Percentiles rank a stretch among this genome's conserved stretches.
These are phyloP conservation scores for Pelargonium australe DNA, from an alignment of 441 rosid genomes.

Conservation along the genomic window DNA sequence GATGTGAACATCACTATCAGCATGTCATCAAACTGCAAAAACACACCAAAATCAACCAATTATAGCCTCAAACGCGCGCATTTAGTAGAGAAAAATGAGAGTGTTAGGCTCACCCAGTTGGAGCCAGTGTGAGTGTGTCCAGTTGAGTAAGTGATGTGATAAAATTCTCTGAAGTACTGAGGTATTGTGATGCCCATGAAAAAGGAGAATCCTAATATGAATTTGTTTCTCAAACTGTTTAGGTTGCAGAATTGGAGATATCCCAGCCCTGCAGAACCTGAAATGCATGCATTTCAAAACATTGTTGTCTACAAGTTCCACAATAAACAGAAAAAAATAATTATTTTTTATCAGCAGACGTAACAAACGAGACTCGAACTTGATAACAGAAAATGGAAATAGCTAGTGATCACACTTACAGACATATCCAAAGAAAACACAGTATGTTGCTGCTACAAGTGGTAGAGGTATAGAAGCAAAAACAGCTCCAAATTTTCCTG, in stretches of 20 bases:
- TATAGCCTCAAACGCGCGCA: too few species aligned
- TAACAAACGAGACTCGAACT: too few species aligned
- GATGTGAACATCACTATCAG: slow-evolving; percentile 55
- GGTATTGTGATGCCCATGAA: slow-evolving; percentile 64
- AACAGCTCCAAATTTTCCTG: slow-evolving; percentile 68
- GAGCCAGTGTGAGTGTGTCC: slow-evolving; percentile 28
- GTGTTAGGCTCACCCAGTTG: slow-evolving; percentile 18
- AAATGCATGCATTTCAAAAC: background rate
- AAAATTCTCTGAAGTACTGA: slow-evolving; percentile 62
- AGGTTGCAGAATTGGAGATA: slow-evolving; percentile 73
- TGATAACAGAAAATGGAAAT: background rate
- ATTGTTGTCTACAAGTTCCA: too few species aligned
- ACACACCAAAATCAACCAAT: too few species aligned
- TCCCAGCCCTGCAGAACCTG: slow-evolving; percentile 64
- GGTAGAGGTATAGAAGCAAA: slow-evolving; percentile 71
- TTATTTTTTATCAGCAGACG: too few species aligned
- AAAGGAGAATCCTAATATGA: slow-evolving; percentile 60
- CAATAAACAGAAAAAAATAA: too few species aligned
- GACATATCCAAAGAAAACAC: slow-evolving; percentile 58
- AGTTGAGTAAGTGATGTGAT: slow-evolving; percentile 30
- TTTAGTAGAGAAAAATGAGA: too few species aligned
- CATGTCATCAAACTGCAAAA: slow-evolving; percentile 36
- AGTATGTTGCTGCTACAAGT: slow-evolving; percentile 52
- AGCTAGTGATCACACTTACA: slow-evolving; percentile 32
- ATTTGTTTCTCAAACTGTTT: slow-evolving; percentile 55